Evolutionary conservation across 768 basidiomycete species (phyloP), one percentile per base, ranked within the genome.

Genomic region (Tubosaeta brunneosetosa): DNA sequence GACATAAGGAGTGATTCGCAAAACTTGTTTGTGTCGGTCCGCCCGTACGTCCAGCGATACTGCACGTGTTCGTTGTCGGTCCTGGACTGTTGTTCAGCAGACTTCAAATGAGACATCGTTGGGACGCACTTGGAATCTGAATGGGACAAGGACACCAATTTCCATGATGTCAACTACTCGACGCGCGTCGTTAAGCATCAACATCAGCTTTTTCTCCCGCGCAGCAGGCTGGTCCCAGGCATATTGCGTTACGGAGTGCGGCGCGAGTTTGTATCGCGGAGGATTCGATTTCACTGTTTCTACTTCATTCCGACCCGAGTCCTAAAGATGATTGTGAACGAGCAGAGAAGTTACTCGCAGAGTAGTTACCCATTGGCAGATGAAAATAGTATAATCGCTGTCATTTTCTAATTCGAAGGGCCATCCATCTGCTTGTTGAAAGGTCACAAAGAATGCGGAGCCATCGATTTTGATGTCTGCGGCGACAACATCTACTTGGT

Each of bases 221-320:
- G 85, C 85, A 3, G 93, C 89, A 7, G 97, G 97, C 53, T 78
- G 83, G 64, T 99, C 97, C 95, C 95, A 99, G 5, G 94, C 88
- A 65, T 97, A 99, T 31, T 80, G 73, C 42, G 79, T 66, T 14
- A 72, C 76, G 3, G 79, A 72, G 36, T 78, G 81, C 10, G 83
- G 76, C 6, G 70, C 62, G 3, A 94, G 66, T n/a, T 71, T 74
- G 68, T 94, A 93, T 12, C 69, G 65, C 19, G 69, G 59, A 10
- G 57, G 50, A 37, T 44, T 57, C 22, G 77, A 61, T 61, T 80
- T 79, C 33, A 66, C 65, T n/a, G 68, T 55, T 31, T 59, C 66
- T 37, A 67, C 60, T 27, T 73, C 70, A 34, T 75, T 76, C 19
- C 70, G 73, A 49, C 69, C 70, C 27, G 69, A 69, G 59, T 82